Percentiles rank a stretch among this genome's conserved stretches.
These are phyloP conservation scores for Xenoacremonium recifei DNA, from an alignment of 2,329 filamentous ascomycete genomes.

Conservation along the genomic window DNA sequence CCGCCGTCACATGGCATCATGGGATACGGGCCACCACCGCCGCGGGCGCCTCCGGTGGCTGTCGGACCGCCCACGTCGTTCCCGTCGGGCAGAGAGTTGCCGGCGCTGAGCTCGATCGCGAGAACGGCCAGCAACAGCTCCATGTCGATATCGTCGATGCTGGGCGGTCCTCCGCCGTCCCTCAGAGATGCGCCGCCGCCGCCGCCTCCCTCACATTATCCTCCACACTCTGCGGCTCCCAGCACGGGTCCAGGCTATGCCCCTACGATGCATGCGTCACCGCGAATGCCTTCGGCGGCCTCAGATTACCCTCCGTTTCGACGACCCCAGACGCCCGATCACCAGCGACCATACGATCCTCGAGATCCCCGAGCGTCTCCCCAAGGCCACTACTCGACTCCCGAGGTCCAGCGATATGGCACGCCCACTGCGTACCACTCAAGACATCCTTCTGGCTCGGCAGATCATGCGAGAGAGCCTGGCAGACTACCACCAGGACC, in stretches of 20 bases:
- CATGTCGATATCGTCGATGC: slow-evolving; percentile 63
- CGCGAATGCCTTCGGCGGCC: slow-evolving; percentile 51
- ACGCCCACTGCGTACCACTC: slow-evolving; percentile 57
- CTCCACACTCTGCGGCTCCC: slow-evolving; percentile 39
- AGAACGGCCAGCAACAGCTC: slow-evolving; percentile 48
- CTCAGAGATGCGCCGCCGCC: slow-evolving; percentile 42
- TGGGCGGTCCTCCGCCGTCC: slow-evolving; percentile 49
- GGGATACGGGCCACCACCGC: slow-evolving; percentile 45
- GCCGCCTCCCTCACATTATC: slow-evolving; percentile 40
- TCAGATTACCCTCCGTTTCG: slow-evolving; percentile 63
- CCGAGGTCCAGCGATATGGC: slow-evolving; percentile 57
- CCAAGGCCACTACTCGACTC: slow-evolving; percentile 52
- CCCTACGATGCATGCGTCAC: slow-evolving; percentile 52
- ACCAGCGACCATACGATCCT: slow-evolving; percentile 53
- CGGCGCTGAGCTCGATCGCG: slow-evolving; percentile 49
- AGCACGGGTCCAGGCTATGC: slow-evolving; percentile 46
- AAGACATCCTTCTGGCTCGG: slow-evolving; percentile 46
- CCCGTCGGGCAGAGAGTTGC: slow-evolving; percentile 50
- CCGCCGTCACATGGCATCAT: slow-evolving; percentile 32
- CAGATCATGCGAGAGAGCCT: slow-evolving; percentile 43
- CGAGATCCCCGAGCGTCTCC: slow-evolving; percentile 49
- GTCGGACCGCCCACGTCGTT: slow-evolving; percentile 46
- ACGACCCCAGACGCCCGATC: slow-evolving; percentile 73
- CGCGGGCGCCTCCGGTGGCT: slow-evolving; percentile 41
- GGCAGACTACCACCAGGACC: slow-evolving; percentile 38